Conservation (phyloP, 2,329 filamentous ascomycete species). For the Monosporascus sp. region DNA sequence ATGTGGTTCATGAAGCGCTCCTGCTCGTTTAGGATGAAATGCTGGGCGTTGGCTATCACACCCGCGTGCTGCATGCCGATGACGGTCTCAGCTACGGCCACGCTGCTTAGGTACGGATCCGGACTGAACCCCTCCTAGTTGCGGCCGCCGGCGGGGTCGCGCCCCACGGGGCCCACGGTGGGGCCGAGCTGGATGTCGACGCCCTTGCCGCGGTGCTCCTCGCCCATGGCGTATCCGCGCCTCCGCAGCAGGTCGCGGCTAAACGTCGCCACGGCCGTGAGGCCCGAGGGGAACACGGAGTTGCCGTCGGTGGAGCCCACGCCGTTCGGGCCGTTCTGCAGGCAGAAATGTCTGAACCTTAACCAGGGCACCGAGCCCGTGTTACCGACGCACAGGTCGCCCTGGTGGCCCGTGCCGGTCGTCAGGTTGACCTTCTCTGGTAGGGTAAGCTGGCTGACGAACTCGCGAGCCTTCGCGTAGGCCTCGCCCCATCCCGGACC, state of each 20-base stretch:
- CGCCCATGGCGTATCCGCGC: slow-evolving; percentile 65
- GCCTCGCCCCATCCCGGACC: slow-evolving; percentile 52
- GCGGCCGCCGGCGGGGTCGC: slow-evolving; percentile 61
- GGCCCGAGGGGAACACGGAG: slow-evolving; percentile 66
- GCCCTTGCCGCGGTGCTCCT: slow-evolving; percentile 68
- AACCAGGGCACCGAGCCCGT: slow-evolving; percentile 47
- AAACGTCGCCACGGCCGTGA: slow-evolving; percentile 70
- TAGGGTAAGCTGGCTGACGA: slow-evolving; percentile 64
- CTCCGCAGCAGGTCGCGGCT: slow-evolving; percentile 61
- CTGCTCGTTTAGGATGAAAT: slow-evolving; percentile 66
- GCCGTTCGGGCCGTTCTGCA: slow-evolving; percentile 69
- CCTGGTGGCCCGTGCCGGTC: slow-evolving; percentile 59
- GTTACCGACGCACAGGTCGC: slow-evolving; percentile 31
- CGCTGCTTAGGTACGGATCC: slow-evolving; percentile 69
- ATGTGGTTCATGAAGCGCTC: slow-evolving; percentile 23
- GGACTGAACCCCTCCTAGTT: slow-evolving; percentile 69
- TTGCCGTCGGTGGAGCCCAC: slow-evolving; percentile 61
- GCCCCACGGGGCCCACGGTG: slow-evolving; percentile 57
- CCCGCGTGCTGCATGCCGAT: slow-evolving; percentile 74
- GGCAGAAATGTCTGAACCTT: slow-evolving; percentile 55
- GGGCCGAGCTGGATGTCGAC: slow-evolving; percentile 67
- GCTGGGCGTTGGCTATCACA: slow-evolving; percentile 73
- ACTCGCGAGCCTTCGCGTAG: slow-evolving; percentile 58
- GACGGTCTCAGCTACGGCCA: slow-evolving; percentile 67
- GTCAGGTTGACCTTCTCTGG: slow-evolving; percentile 74